Conservation (phyloP, 768 basidiomycete genomes). For the Hysterangium stoloniferum region DNA sequence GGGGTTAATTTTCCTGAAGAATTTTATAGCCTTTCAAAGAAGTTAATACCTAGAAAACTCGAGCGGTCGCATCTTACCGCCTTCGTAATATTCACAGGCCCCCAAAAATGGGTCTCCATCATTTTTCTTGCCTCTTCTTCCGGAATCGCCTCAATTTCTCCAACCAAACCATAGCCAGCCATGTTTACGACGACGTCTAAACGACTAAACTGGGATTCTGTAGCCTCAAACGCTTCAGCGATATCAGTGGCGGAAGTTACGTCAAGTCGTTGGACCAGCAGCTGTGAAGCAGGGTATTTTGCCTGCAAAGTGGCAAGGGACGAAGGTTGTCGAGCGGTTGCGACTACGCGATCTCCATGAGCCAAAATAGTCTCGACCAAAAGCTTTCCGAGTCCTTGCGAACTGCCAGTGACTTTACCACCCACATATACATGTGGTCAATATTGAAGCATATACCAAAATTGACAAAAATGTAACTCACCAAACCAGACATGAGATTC, state of each 20-base stretch:
- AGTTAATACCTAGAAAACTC: background rate
- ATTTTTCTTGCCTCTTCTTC: conserved; percentile 27
- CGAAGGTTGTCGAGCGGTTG: conserved; percentile 21
- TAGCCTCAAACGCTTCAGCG: conserved; percentile 22
- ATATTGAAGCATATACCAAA: background rate
- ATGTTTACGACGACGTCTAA: conserved; percentile 38
- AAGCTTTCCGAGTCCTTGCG: conserved; percentile 13
- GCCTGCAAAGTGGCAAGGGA: conserved; percentile 20
- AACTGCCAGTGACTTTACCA: conserved; percentile 1
- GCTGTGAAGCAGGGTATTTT: background rate
- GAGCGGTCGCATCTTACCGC: conserved; percentile 23
- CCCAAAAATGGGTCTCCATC: conserved; percentile 41
- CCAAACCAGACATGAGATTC: background rate
- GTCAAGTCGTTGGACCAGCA: conserved; percentile 9
- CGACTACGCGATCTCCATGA: conserved; percentile 16
- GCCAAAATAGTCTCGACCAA: conserved; percentile 12
- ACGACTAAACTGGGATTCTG: conserved; percentile 19
- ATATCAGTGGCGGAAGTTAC: conserved; percentile 22
- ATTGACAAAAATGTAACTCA: background rate
- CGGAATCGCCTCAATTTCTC: conserved; percentile 27
- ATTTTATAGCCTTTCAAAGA: conserved; percentile 11
- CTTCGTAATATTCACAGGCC: conserved; percentile 31
- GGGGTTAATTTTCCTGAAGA: conserved; percentile 16
- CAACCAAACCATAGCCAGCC: conserved; percentile 37
- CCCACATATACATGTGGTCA: background rate